phyloP scores from a whole-genome alignment of 179 eudicot genomes.

The Actinidia polygama region DNA sequence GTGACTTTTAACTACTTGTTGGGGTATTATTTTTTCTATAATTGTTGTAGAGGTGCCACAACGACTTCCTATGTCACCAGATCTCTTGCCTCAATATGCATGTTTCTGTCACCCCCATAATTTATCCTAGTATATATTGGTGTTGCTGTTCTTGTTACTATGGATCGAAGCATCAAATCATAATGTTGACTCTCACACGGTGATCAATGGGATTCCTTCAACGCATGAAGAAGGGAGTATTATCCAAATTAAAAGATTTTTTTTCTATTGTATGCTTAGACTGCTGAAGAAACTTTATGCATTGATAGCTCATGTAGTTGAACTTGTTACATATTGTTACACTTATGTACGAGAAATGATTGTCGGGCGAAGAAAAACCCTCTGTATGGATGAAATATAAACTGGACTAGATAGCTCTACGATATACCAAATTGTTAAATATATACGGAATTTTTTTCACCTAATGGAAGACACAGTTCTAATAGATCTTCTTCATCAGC shows the following conservation, averaged over 20 bases:
- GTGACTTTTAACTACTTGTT: not conserved
- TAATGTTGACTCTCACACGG: not conserved
- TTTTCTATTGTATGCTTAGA: not conserved
- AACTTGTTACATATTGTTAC: not conserved
- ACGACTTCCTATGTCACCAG: no score
- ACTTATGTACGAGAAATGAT: constrained; percentile 80
- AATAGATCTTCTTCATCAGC: no score
- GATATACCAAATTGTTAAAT: constrained; percentile 89
- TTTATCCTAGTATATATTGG: not conserved
- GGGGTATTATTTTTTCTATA: not conserved
- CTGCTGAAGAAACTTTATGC: not conserved
- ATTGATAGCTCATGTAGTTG: not conserved
- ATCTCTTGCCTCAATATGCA: not conserved
- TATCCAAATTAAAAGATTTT: not conserved
- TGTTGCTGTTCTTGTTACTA: not conserved
- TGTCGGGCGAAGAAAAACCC: constrained; percentile 91
- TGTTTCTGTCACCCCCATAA: not conserved
- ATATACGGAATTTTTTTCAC: constrained; percentile 71
- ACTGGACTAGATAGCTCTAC: constrained; percentile 97
- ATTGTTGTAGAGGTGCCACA: not conserved
- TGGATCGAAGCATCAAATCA: not conserved
- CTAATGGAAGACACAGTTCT: constrained; percentile 78
- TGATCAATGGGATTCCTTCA: not conserved
- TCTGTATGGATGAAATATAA: constrained; percentile 97
- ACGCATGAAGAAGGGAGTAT: no score